These are phyloP conservation scores for Beauveria pseudobassiana DNA, from an alignment of 2,329 filamentous ascomycete genomes.

Conservation along the genomic window DNA sequence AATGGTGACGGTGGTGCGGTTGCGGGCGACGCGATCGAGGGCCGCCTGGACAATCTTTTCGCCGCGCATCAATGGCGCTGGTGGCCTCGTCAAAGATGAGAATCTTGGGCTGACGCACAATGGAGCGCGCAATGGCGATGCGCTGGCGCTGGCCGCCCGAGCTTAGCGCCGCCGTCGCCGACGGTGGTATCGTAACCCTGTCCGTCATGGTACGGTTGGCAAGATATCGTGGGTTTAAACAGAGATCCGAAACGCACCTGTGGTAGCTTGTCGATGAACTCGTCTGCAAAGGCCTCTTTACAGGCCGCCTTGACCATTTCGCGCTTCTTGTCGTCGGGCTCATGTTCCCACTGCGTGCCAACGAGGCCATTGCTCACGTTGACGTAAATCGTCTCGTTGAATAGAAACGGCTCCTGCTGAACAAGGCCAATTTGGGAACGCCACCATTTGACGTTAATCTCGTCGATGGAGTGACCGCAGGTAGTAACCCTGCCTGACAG, in stretches of 20 bases:
- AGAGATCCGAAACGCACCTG: slow-evolving; percentile 27
- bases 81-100: slow-evolving; percentile 74
- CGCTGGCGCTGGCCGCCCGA: slow-evolving; percentile 74
- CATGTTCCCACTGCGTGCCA: slow-evolving; percentile 44
- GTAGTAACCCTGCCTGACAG: slow-evolving; percentile 42
- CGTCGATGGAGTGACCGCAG: slow-evolving; percentile 44
- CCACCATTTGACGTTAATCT: slow-evolving; percentile 58
- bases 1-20: slow-evolving; percentile 65
- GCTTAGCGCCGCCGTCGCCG: slow-evolving; percentile 68
- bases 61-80: slow-evolving; percentile 51
- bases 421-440: slow-evolving; percentile 56
- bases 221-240: background rate
- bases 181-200: slow-evolving; percentile 66
- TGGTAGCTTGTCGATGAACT: slow-evolving; percentile 59
- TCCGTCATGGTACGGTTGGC: slow-evolving; percentile 10
- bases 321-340: slow-evolving; percentile 46
- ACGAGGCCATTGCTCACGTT: slow-evolving; percentile 56
- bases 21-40: slow-evolving; percentile 47
- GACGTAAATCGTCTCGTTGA: slow-evolving; percentile 56
- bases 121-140: slow-evolving; percentile 60
- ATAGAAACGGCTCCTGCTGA: slow-evolving; percentile 61
- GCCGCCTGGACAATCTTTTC: slow-evolving; percentile 58
- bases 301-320: slow-evolving; percentile 57
- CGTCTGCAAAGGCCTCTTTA: slow-evolving; percentile 59
- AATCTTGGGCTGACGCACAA: slow-evolving; percentile 59